phyloP scores from a whole-genome alignment of 306 rosid species.

The Prosopis cineraria region DNA sequence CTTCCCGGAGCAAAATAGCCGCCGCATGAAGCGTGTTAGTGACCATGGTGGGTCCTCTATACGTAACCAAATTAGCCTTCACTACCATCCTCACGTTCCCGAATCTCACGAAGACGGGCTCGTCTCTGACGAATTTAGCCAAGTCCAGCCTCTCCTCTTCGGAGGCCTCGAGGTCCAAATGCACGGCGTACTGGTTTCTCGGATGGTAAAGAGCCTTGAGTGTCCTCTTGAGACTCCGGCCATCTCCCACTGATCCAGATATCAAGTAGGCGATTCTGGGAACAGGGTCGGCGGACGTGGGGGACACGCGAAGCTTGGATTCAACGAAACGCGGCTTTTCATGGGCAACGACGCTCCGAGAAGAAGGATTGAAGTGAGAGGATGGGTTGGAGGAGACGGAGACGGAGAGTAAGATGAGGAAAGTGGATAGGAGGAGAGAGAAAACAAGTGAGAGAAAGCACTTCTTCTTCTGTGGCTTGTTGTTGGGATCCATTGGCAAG shows the following conservation, averaged over 20 bases:
- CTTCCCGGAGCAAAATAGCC: constrained; percentile 48
- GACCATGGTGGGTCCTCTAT: constrained; percentile 58
- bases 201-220: constrained; percentile 58
- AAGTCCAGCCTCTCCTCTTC: constrained; percentile 46
- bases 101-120: constrained; percentile 42
- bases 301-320: constrained; percentile 44
- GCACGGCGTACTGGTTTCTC: constrained; percentile 51
- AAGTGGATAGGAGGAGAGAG: constrained; percentile 41
- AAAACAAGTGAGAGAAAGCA: constrained; percentile 42
- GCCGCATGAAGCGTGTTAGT: constrained; percentile 58
- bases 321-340: constrained; percentile 41
- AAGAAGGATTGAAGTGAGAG: constrained; percentile 33
- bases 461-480: constrained; percentile 44
- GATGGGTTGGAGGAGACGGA: constrained; percentile 43
- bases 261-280: constrained; percentile 58
- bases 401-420: constrained; percentile 41
- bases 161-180: constrained; percentile 56
- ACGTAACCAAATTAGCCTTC: constrained; percentile 61
- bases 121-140: constrained; percentile 36
- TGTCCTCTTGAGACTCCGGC: constrained; percentile 43
- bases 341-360: not conserved
- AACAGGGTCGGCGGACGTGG: constrained; percentile 28
- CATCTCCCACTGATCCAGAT: constrained; percentile 56
- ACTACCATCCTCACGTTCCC: constrained; percentile 49
- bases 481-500: constrained; percentile 44